Evolutionary conservation across 257 asterid species (phyloP).

Genomic region (Haberlea rhodopensis): DNA sequence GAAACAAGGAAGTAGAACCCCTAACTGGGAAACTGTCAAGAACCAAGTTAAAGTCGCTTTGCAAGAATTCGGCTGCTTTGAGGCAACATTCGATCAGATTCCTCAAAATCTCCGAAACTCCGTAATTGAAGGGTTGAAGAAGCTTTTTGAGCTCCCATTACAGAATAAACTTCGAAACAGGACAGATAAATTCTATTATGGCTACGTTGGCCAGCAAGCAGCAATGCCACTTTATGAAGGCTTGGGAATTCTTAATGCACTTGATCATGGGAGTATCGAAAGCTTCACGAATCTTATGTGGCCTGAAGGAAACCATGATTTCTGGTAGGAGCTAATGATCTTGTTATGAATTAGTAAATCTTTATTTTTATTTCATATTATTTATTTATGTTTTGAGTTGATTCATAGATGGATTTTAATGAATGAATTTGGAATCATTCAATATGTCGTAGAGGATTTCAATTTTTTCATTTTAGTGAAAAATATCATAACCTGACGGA

Average conservation of each 20-base stretch:
- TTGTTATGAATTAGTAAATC: too few relatives aligned
- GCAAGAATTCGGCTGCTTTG: conserved; percentile 57
- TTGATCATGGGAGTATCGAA: conserved; percentile 25
- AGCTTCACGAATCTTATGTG: conserved; percentile 43
- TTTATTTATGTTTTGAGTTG: too few relatives aligned
- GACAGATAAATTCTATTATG: conserved; percentile 53
- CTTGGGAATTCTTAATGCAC: conserved; percentile 50
- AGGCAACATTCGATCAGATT: conserved; percentile 43
- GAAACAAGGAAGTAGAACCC: conserved; percentile 32
- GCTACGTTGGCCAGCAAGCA: conserved; percentile 59
- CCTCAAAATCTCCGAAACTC: conserved; percentile 34
- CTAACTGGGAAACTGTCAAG: conserved; percentile 37
- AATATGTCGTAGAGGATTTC: too few relatives aligned
- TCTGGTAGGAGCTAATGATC: too few relatives aligned
- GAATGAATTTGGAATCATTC: too few relatives aligned
- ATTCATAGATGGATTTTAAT: too few relatives aligned
- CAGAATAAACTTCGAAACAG: conserved; percentile 41
- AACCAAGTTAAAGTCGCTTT: conserved; percentile 42
- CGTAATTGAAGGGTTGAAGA: conserved; percentile 29
- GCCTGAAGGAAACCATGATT: conserved; percentile 54
- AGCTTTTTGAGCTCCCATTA: conserved; percentile 61
- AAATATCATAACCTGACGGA: too few relatives aligned
- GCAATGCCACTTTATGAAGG: conserved; percentile 58
- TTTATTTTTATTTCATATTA: too few relatives aligned
- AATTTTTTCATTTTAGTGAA: too few relatives aligned